Percentiles rank a stretch among this genome's conserved stretches.
phyloP scores from a whole-genome alignment of 129 eudicot species.

The Daucus carota region DNA sequence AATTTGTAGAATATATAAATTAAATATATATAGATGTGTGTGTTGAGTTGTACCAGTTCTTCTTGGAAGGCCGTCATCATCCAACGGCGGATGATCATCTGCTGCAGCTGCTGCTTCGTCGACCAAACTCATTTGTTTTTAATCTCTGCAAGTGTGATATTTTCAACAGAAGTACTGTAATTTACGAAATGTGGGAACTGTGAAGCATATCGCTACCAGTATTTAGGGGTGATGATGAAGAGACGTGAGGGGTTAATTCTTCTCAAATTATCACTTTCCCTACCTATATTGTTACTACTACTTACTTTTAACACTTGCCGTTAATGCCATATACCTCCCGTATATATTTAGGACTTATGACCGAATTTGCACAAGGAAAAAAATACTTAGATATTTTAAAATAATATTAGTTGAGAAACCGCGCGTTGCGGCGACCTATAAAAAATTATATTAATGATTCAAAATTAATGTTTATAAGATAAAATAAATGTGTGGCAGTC shows the following conservation, averaged over 20 bases:
- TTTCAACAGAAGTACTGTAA: background rate
- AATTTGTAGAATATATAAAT: background rate
- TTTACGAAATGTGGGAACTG: background rate
- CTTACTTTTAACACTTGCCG: no score
- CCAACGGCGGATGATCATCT: background rate
- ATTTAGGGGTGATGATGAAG: background rate
- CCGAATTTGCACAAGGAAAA: no score
- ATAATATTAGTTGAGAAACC: no score
- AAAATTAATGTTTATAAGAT: no score
- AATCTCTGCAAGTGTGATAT: background rate
- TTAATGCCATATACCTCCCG: no score
- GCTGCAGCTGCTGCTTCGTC: background rate
- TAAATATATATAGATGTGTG: background rate
- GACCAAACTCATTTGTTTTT: background rate
- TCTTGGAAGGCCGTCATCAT: conserved; percentile 3
- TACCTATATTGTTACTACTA: no score
- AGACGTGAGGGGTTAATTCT: background rate
- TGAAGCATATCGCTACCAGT: background rate
- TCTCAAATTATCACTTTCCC: background rate
- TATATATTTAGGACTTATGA: no score
- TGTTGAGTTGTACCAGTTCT: background rate
- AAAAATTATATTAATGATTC: no score
- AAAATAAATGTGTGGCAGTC: no score
- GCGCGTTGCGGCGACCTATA: no score
- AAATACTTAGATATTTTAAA: no score